Percentiles rank a stretch among this genome's conserved stretches.
phyloP scores from a whole-genome alignment of 805 yeast species.

The Teunomyces tritomae region DNA sequence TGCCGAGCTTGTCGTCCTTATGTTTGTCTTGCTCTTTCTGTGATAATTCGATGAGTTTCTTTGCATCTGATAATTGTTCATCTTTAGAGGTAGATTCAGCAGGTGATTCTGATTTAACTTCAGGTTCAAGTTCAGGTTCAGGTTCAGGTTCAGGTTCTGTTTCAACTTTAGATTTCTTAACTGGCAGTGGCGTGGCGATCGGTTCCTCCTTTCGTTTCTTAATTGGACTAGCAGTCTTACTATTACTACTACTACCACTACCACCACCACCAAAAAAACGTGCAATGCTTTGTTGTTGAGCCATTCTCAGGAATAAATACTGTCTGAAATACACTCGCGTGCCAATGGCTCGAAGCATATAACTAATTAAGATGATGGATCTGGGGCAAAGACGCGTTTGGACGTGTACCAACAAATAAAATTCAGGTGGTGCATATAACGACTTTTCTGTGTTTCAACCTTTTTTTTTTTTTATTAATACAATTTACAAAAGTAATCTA shows the following conservation, averaged over 20 bases:
- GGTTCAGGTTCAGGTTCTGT: background rate
- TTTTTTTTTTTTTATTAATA: constrained; percentile 1
- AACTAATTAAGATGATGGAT: background rate
- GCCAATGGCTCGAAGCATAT: background rate
- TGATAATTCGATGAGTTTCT: constrained; percentile 12
- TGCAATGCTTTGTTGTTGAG: constrained; percentile 32
- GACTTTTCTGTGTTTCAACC: no score
- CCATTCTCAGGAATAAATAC: constrained; percentile 8
- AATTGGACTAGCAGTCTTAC: background rate
- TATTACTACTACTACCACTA: background rate
- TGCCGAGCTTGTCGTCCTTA: constrained; percentile 7
- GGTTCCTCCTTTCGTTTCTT: background rate
- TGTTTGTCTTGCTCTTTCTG: constrained; percentile 11
- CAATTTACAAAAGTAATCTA: constrained; percentile 1
- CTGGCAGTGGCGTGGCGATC: background rate
- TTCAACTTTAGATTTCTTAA: background rate
- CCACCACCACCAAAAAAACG: constrained; percentile 24
- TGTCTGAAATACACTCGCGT: constrained; percentile 1
- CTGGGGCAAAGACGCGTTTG: constrained; percentile 1
- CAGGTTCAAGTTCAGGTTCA: background rate
- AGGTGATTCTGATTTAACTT: background rate
- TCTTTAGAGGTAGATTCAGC: background rate
- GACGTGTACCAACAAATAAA: background rate
- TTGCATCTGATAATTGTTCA: constrained; percentile 11
- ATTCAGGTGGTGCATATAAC: no score